A percentile compares a stretch with the other conserved stretches of the same genome.
These are phyloP conservation scores for Exserohilum turcica DNA, from an alignment of 2,329 filamentous ascomycete genomes.

Conservation along the genomic window DNA sequence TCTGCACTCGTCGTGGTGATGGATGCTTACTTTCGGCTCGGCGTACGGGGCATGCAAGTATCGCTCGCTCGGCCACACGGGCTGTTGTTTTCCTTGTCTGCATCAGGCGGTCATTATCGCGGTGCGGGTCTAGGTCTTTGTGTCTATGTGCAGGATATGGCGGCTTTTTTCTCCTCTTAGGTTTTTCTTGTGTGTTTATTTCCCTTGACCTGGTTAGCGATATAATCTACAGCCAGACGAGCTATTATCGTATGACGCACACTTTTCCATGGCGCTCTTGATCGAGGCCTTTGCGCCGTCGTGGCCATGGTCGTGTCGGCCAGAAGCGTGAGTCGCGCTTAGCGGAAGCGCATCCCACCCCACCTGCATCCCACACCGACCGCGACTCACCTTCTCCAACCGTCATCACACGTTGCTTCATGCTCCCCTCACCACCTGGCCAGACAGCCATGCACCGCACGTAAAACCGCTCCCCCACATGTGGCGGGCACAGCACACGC, in stretches of 20 bases:
- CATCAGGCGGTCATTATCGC: conserved; percentile 19
- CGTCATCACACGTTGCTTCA: conserved; percentile 1
- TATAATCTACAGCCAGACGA: conserved; percentile 12
- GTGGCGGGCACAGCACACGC: conserved; percentile 32
- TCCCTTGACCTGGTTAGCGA: conserved; percentile 5
- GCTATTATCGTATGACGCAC: conserved; percentile 11
- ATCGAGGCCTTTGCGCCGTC: neutral
- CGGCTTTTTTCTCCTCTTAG: conserved; percentile 14
- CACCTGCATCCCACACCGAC: conserved; percentile 16
- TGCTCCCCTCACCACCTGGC: neutral
- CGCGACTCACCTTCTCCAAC: conserved; percentile 11
- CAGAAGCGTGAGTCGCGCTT: conserved; percentile 6
- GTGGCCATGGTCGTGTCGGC: neutral
- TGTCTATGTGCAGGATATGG: conserved; percentile 12
- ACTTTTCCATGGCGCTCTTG: conserved; percentile 7
- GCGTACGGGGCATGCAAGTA: conserved; percentile 29
- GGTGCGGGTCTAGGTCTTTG: conserved; percentile 17
- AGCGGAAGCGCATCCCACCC: conserved; percentile 15
- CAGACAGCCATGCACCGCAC: conserved; percentile 23
- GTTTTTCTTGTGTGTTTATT: conserved; percentile 11
- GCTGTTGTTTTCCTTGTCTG: conserved; percentile 17
- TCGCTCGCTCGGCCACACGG: conserved; percentile 27
- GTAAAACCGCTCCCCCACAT: conserved; percentile 23
- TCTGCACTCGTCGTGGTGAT: conserved; percentile 8
- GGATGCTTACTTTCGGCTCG: conserved; percentile 13